Conservation (phyloP, 441 rosid species). For the Pelargonium australe region DNA sequence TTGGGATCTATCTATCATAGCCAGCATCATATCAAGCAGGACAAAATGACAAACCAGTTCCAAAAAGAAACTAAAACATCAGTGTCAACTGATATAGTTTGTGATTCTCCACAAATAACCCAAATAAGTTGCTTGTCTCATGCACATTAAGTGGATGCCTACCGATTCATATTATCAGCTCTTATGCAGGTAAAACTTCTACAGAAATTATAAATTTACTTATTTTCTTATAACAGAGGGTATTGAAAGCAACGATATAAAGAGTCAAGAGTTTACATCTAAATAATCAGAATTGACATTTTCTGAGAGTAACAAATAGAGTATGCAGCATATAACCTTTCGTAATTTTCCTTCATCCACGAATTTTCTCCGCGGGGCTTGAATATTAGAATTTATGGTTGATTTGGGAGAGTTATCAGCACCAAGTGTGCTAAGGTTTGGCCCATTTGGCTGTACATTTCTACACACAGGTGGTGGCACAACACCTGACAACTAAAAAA, state of each 20-base stretch:
- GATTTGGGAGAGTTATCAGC: constrained; percentile 31
- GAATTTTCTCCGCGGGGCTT: constrained; percentile 31
- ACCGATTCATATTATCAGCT: no score
- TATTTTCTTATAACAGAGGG: constrained; percentile 3
- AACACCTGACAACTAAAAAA: constrained; percentile 38
- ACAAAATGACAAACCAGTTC: no score
- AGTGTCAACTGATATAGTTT: no score
- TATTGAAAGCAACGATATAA: neutral
- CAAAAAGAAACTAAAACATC: no score
- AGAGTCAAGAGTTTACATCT: neutral
- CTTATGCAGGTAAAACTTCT: no score
- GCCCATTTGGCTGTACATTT: constrained; percentile 28
- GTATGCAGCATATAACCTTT: constrained; percentile 26
- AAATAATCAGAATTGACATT: neutral
- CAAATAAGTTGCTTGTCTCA: no score
- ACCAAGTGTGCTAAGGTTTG: constrained; percentile 17
- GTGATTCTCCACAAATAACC: no score
- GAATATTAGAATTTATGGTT: constrained; percentile 23
- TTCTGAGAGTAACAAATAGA: no score
- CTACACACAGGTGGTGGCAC: constrained; percentile 37
- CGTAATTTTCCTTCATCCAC: constrained; percentile 33
- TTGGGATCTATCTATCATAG: no score
- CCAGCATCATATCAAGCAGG: no score
- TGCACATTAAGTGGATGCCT: no score
- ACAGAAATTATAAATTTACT: neutral